phyloP scores from a whole-genome alignment of 768 basidiomycete species.

The Leccinum uliginosum region DNA sequence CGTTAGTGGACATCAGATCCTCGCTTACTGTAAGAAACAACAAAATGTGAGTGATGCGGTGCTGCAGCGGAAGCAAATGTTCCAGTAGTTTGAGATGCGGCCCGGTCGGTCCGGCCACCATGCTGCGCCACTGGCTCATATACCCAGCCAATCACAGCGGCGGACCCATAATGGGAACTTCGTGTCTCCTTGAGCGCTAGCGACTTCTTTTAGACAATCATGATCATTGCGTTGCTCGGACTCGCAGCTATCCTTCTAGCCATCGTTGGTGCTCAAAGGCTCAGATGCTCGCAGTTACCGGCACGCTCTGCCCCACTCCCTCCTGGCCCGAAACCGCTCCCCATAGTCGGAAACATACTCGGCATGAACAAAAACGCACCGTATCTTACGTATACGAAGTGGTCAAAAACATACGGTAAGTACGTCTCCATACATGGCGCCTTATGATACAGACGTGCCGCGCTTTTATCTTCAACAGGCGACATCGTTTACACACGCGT shows the following conservation, averaged over 20 bases:
- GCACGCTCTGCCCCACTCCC: neutral
- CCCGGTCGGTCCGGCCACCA: too few species aligned
- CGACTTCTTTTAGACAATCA: neutral
- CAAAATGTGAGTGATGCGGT: too few species aligned
- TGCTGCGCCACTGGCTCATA: too few species aligned
- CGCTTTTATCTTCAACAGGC: neutral
- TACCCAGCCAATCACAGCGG: neutral
- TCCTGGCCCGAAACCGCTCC: conserved; percentile 17
- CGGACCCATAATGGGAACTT: neutral
- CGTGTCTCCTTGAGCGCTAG: neutral
- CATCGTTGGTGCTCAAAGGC: neutral
- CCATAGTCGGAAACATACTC: conserved; percentile 13
- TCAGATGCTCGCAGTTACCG: neutral
- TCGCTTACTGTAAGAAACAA: too few species aligned
- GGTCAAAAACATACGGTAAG: conserved; percentile 21
- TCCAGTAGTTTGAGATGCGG: too few species aligned
- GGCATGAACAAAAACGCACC: conserved; percentile 8
- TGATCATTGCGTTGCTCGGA: neutral
- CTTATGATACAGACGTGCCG: neutral
- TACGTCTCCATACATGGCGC: neutral
- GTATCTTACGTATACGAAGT: conserved; percentile 11
- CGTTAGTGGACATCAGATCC: too few species aligned
- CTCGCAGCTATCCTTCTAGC: conserved; percentile 1
- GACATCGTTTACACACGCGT: conserved; percentile 14
- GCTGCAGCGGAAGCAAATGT: too few species aligned